phyloP scores from a whole-genome alignment of 2,329 filamentous ascomycete species.

The Colletotrichum neosansevieriae region DNA sequence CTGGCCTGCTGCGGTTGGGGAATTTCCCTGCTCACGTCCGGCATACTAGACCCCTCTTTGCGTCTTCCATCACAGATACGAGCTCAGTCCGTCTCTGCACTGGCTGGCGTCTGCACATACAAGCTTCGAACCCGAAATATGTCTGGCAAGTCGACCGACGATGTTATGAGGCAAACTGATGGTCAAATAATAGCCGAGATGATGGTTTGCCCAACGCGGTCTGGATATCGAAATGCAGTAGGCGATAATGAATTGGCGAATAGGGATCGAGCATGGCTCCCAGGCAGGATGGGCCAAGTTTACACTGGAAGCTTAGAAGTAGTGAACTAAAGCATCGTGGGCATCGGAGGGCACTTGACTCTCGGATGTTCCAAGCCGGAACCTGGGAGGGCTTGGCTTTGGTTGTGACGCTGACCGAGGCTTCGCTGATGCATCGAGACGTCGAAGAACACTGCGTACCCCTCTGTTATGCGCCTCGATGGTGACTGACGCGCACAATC shows the following conservation, averaged over 20 bases:
- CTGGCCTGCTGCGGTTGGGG: slow-evolving; percentile 1
- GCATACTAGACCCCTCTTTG: neutral
- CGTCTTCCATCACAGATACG: slow-evolving; percentile 14
- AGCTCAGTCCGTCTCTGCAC: slow-evolving; percentile 1
- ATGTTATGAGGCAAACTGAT: neutral
- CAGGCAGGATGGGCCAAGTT: slow-evolving; percentile 11
- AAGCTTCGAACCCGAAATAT: too few relatives aligned
- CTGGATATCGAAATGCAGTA: neutral
- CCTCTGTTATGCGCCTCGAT: slow-evolving; percentile 5
- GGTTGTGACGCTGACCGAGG: slow-evolving; percentile 13
- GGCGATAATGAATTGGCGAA: slow-evolving; percentile 1
- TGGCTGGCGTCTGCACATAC: slow-evolving; percentile 3
- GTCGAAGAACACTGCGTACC: neutral
- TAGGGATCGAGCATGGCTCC: neutral
- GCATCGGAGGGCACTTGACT: slow-evolving; percentile 13
- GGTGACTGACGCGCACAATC: slow-evolving; percentile 14
- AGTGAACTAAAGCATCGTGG: neutral
- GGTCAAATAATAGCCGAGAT: neutral
- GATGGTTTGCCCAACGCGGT: neutral
- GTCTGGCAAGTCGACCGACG: too few relatives aligned
- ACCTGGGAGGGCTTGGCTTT: slow-evolving; percentile 21
- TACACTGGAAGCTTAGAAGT: slow-evolving; percentile 27
- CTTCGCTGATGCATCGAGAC: slow-evolving; percentile 4
- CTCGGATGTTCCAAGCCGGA: slow-evolving; percentile 25
- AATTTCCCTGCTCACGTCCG: slow-evolving; percentile 13